Base-by-base conservation (phyloP, 257 asterid genomes). In the Catharanthus roseus region DNA sequence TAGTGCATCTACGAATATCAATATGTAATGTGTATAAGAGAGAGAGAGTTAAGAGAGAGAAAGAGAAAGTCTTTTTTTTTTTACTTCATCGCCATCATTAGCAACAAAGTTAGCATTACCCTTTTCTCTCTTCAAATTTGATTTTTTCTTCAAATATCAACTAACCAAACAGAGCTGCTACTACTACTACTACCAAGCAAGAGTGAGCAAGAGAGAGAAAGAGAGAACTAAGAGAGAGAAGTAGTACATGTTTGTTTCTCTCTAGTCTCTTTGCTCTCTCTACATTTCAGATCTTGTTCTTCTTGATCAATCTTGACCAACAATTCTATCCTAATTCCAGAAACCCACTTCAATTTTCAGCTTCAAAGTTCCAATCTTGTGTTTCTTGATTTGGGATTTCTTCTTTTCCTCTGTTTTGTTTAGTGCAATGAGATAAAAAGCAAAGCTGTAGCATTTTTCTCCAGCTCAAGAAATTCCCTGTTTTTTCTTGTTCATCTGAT, bases 11-110 rank as follows among this genome's bases (percentile, higher is more conserved):
- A n/a, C n/a, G n/a, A n/a, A n/a, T n/a, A n/a, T n/a, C n/a, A n/a
- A n/a, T n/a, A n/a, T n/a, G n/a, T n/a, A n/a, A n/a, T n/a, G 41
- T 67, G 2, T 74, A 33, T 18, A 36, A 44, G 65, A 71, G 39
- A 75, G 62, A 67, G 31, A 75, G 68, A 74, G n/a, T n/a, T n/a
- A n/a, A n/a, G 12, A 49, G 36, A 24, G 12, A 49, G 36, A 24
- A 29, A 44, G 65, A 71, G 33, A 75, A 54, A 45, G 31, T 18
- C 33, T 63, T 36, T 31, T 7, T 54, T 36, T n/a, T n/a, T n/a
- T n/a, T n/a, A 75, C 58, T 75, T 75, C 69, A 73, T 73, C 49
- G 79, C 77, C 77, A 71, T 78, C 85, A 78, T 82, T 82, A 58
- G 83, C 79, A 75, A 68, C 77, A 53, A 73, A 65, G 67, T 41